Evolutionary conservation across 805 yeast genomes (phyloP).

Genomic region (Starmerella riodocensis): DNA sequence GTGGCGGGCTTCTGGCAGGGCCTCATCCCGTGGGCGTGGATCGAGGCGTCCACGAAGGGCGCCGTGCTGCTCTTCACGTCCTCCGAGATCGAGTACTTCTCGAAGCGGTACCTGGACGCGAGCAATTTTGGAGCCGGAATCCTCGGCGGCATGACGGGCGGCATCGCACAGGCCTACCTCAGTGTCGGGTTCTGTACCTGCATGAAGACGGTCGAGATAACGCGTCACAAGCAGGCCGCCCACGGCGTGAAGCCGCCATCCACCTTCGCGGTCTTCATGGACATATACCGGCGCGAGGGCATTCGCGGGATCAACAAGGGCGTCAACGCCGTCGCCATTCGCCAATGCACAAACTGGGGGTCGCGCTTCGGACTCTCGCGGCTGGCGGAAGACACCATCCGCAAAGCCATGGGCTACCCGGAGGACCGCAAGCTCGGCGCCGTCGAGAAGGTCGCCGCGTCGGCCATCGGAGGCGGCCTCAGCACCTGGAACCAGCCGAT

Average conservation of each 20-base stretch:
- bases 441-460: slow-evolving; percentile 67
- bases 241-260: slow-evolving; percentile 59
- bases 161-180: slow-evolving; percentile 88
- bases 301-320: slow-evolving; percentile 92
- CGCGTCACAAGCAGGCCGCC: slow-evolving; percentile 65
- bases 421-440: slow-evolving; percentile 54
- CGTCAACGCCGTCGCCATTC: slow-evolving; percentile 95
- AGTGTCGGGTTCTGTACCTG: slow-evolving; percentile 98
- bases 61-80: slow-evolving; percentile 88
- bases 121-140: slow-evolving; percentile 74
- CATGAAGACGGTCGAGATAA: slow-evolving; percentile 97
- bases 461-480: slow-evolving; percentile 91
- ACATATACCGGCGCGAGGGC: slow-evolving; percentile 75
- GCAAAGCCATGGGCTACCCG: slow-evolving; percentile 37
- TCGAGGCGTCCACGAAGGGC: slow-evolving; percentile 98
- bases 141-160: slow-evolving; percentile 92
- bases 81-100: slow-evolving; percentile 77
- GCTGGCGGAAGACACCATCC: slow-evolving; percentile 76
- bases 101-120: slow-evolving; percentile 41
- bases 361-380: slow-evolving; percentile 89
- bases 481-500: slow-evolving; percentile 99
- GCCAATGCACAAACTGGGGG: slow-evolving; percentile 99
- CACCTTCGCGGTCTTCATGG: slow-evolving; percentile 74
- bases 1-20: slow-evolving; percentile 89
- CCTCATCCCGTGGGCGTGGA: slow-evolving; percentile 98